A percentile compares a stretch with the other conserved stretches of the same genome.
phyloP scores from a whole-genome alignment of 1,139 yeast genomes.

The Scheffersomyces stambukii region DNA sequence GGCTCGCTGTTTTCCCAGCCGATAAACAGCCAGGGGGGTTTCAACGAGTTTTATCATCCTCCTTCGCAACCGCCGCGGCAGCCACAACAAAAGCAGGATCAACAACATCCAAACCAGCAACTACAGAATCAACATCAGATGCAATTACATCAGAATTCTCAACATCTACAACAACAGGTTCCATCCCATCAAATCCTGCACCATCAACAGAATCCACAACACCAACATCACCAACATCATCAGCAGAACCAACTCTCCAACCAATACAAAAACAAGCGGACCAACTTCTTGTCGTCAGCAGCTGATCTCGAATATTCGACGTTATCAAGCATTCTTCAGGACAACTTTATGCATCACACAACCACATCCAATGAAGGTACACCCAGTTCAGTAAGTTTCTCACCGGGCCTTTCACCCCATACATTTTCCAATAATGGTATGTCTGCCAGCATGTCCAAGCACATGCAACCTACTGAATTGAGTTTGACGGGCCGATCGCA shows the following conservation, averaged over 20 bases:
- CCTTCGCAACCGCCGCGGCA: slow-evolving; percentile 4
- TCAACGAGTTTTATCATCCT: slow-evolving; percentile 5
- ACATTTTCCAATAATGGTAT: slow-evolving; percentile 8
- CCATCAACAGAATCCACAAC: slow-evolving; percentile 4
- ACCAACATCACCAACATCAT: slow-evolving; percentile 1
- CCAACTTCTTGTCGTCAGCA: slow-evolving; percentile 64
- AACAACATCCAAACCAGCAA: too few relatives aligned
- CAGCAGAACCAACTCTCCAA: slow-evolving; percentile 1
- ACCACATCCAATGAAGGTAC: slow-evolving; percentile 34
- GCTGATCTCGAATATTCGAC: slow-evolving; percentile 79
- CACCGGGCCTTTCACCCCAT: slow-evolving; percentile 40
- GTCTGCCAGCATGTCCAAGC: too few relatives aligned
- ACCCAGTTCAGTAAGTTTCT: slow-evolving; percentile 31
- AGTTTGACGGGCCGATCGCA: too few relatives aligned
- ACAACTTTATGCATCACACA: slow-evolving; percentile 34
- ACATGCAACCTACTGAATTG: too few relatives aligned
- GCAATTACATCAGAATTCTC: slow-evolving; percentile 3
- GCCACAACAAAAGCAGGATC: too few relatives aligned
- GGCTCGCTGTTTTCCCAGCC: too few relatives aligned
- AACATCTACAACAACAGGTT: slow-evolving; percentile 2
- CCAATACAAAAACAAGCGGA: slow-evolving; percentile 14
- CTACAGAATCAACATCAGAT: too few relatives aligned
- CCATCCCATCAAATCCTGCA: slow-evolving; percentile 2
- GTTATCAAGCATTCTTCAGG: slow-evolving; percentile 66
- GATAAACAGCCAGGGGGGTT: slow-evolving; percentile 3